phyloP scores from a whole-genome alignment of 2,329 filamentous ascomycete species.

The Verticillium nonalfalfae region DNA sequence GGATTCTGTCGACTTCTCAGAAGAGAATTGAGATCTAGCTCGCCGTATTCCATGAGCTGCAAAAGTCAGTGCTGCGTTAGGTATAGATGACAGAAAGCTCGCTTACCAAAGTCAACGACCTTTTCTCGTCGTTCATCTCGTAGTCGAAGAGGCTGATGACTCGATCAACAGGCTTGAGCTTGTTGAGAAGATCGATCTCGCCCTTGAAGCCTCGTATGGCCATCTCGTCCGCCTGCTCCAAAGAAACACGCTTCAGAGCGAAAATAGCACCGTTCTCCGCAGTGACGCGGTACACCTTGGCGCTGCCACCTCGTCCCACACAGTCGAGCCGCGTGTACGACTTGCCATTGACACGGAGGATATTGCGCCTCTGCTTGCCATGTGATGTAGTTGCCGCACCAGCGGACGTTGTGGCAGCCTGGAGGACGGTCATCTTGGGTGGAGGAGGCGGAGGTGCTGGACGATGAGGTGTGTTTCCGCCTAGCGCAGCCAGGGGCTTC shows the following conservation, averaged over 20 bases:
- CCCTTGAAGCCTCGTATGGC: conserved; percentile 86
- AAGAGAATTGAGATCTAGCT: conserved; percentile 85
- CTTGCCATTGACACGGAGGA: conserved; percentile 85
- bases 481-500: conserved; percentile 47
- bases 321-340: conserved; percentile 85
- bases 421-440: conserved; percentile 95
- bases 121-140: conserved; percentile 89
- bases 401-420: conserved; percentile 78
- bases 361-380: conserved; percentile 68
- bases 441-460: conserved; percentile 77
- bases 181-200: conserved; percentile 86
- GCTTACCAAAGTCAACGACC: conserved; percentile 73
- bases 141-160: conserved; percentile 89
- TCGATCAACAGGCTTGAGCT: conserved; percentile 75
- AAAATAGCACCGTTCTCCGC: conserved; percentile 96
- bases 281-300: conserved; percentile 92
- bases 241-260: conserved; percentile 84
- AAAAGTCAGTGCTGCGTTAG: background rate
- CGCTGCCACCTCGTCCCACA: conserved; percentile 87
- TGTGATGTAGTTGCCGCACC: conserved; percentile 73
- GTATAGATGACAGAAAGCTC: background rate
- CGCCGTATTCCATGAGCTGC: conserved; percentile 94
- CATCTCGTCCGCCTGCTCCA: conserved; percentile 81
- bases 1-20: conserved; percentile 66
- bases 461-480: conserved; percentile 67